These are phyloP conservation scores for Porcisia deanei DNA, from an alignment of 208 protist genomes.

Conservation along the genomic window DNA sequence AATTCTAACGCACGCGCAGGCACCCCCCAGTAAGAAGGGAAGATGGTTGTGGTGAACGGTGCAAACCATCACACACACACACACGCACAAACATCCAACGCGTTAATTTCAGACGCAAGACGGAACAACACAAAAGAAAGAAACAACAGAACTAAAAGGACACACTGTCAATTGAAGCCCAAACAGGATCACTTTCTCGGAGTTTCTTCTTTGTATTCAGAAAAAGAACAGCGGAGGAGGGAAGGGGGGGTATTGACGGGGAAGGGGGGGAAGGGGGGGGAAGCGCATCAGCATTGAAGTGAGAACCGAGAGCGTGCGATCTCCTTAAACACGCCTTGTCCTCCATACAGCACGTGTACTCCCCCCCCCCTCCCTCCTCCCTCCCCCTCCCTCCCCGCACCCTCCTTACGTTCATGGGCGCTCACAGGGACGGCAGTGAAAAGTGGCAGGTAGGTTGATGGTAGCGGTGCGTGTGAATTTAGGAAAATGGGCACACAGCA, in stretches of 20 bases:
- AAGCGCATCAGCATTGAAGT: neutral
- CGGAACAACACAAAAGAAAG: neutral
- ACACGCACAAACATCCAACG: neutral
- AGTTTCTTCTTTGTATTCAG: neutral
- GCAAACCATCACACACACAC: neutral
- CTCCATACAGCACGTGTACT: neutral
- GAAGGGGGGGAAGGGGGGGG: neutral
- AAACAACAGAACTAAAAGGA: neutral
- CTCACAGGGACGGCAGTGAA: neutral
- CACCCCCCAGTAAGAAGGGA: neutral
- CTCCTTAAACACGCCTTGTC: neutral
- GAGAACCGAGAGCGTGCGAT: neutral
- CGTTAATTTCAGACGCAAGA: neutral
- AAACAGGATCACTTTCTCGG: conserved; percentile 5
- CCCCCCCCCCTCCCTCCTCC: neutral
- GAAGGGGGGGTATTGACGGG: neutral
- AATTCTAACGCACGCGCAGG: neutral
- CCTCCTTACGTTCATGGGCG: neutral
- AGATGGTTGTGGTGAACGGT: neutral
- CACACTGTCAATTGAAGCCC: conserved; percentile 9
- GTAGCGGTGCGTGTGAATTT: neutral
- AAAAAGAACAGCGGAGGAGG: neutral
- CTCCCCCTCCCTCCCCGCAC: neutral
- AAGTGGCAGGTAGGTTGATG: neutral
- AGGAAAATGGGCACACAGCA: neutral